phyloP scores from a whole-genome alignment of 192 early-diverging fungal genomes.

The Coemansia erecta region DNA sequence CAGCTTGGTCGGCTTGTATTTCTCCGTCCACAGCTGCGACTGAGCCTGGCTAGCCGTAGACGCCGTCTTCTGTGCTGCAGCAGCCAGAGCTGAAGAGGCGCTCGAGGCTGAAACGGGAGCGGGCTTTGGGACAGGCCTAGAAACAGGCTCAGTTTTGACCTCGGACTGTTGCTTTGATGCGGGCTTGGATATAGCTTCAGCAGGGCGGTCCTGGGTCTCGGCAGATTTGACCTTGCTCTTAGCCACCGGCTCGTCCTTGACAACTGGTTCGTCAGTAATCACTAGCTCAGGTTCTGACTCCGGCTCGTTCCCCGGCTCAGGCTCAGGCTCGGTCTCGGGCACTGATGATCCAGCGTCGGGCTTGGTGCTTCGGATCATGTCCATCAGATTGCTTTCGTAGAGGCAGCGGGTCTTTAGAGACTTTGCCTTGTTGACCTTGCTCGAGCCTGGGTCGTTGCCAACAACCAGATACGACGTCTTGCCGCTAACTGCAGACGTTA shows the following conservation, averaged over 20 bases:
- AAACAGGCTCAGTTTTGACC: background rate
- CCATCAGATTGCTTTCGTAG: slow-evolving; percentile 81
- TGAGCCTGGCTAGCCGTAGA: background rate
- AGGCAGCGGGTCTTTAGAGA: slow-evolving; percentile 65
- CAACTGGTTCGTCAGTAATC: background rate
- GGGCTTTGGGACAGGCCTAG: too few species aligned
- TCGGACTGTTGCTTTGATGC: slow-evolving; percentile 2
- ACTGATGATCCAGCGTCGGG: background rate
- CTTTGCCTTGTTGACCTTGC: slow-evolving; percentile 80
- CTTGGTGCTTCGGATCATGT: slow-evolving; percentile 67
- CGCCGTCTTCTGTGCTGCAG: slow-evolving; percentile 11
- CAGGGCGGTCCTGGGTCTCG: too few species aligned
- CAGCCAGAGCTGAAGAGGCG: too few species aligned
- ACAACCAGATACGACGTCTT: slow-evolving; percentile 85
- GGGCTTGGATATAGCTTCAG: background rate
- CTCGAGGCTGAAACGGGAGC: slow-evolving; percentile 5
- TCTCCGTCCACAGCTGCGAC: slow-evolving; percentile 85
- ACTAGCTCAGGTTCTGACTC: background rate
- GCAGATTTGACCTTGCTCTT: slow-evolving; percentile 46
- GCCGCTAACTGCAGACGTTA: slow-evolving; percentile 71
- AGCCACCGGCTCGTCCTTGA: background rate
- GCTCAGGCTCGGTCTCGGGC: slow-evolving; percentile 1
- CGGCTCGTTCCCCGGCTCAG: background rate
- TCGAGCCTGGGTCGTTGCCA: slow-evolving; percentile 82
- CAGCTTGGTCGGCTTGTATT: slow-evolving; percentile 80